Percentiles rank a stretch among this genome's conserved stretches.
Evolutionary conservation across 192 early-diverging fungal species (phyloP).

Genomic region (Linnemannia exigua): DNA sequence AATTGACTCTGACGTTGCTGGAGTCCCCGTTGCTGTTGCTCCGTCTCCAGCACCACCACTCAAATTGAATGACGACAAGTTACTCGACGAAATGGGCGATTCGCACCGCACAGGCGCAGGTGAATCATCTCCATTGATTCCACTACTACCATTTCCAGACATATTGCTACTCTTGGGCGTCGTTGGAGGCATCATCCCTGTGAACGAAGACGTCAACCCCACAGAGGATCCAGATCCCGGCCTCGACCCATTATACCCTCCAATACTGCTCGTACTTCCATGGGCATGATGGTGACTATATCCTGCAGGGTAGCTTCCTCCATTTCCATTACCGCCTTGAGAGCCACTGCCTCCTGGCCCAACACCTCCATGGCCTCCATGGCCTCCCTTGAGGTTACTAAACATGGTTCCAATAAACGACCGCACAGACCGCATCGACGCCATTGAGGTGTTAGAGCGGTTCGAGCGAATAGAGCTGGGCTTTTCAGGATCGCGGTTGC

Average conservation of each 20-base stretch:
- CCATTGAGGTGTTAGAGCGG: constrained; percentile 38
- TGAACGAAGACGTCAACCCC: constrained; percentile 35
- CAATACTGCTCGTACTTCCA: constrained; percentile 53
- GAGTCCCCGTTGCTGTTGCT: neutral
- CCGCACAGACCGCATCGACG: constrained; percentile 50
- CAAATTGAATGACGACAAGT: neutral
- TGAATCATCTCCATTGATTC: neutral
- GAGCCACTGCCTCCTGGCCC: constrained; percentile 13
- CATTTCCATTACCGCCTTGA: constrained; percentile 6
- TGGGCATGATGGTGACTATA: constrained; percentile 48
- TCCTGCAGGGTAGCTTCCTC: constrained; percentile 29
- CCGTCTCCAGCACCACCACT: neutral
- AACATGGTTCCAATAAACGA: constrained; percentile 56
- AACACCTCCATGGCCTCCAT: constrained; percentile 18
- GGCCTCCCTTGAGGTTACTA: constrained; percentile 37
- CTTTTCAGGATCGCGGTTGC: constrained; percentile 22
- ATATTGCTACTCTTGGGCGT: constrained; percentile 27
- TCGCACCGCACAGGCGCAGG: neutral
- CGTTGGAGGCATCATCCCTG: constrained; percentile 34
- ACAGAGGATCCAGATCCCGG: constrained; percentile 52
- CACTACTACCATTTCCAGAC: neutral
- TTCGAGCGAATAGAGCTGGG: constrained; percentile 56
- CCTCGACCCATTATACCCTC: constrained; percentile 43
- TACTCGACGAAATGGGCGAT: constrained; percentile 16
- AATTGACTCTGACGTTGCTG: constrained; percentile 14